A percentile compares a stretch with the other conserved stretches of the same genome.
Evolutionary conservation across 441 rosid genomes (phyloP).

Genomic region (Cnidoscolus chayamansa): DNA sequence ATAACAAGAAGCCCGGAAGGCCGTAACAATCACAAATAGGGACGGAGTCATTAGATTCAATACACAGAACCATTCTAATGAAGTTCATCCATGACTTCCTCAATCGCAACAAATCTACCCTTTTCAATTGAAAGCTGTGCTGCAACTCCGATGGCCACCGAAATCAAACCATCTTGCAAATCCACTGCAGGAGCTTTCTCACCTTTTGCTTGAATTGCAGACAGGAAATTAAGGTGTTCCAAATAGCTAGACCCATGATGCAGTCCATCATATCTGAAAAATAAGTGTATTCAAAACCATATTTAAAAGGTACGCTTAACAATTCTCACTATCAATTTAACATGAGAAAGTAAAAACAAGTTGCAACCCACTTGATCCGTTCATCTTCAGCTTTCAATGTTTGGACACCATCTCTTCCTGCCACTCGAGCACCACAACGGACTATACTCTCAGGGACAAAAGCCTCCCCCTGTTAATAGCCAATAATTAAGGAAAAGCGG

Average conservation of each 20-base stretch:
- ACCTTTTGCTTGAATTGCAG: constrained; percentile 54
- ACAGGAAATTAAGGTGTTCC: constrained; percentile 80
- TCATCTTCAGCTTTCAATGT: constrained; percentile 67
- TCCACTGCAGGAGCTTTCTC: constrained; percentile 54
- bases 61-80: constrained; percentile 8
- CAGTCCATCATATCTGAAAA: constrained; percentile 70
- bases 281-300: background rate
- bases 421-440: constrained; percentile 53
- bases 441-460: constrained; percentile 81
- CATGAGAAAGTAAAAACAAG: background rate
- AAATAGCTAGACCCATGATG: constrained; percentile 93
- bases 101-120: constrained; percentile 55
- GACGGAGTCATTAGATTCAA: background rate
- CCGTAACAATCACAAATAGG: background rate
- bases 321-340: background rate
- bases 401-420: constrained; percentile 57
- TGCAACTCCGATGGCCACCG: constrained; percentile 95
- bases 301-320: background rate
- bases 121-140: constrained; percentile 85
- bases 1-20: background rate
- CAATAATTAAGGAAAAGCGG: background rate
- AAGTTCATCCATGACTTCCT: constrained; percentile 54
- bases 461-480: constrained; percentile 71
- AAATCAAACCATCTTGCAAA: constrained; percentile 82
- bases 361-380: constrained; percentile 57